Evolutionary conservation across 2,329 filamentous ascomycete species (phyloP).

Genomic region (Rhynchosporium secalis): DNA sequence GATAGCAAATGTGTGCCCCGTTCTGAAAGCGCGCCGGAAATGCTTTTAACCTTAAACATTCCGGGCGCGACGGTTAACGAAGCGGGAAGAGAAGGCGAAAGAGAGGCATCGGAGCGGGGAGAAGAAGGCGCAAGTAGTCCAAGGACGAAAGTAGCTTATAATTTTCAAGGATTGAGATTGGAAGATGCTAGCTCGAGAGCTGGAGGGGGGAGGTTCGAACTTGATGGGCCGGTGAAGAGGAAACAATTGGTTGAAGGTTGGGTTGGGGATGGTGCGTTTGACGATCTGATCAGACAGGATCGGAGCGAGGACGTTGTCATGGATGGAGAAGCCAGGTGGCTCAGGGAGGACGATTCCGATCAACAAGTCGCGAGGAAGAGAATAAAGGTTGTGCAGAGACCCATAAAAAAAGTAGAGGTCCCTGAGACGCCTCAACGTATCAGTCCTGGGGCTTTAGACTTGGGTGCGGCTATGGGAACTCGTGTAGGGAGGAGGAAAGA

Average conservation of each 20-base stretch:
- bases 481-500: constrained; percentile 6
- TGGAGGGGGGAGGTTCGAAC: constrained; percentile 28
- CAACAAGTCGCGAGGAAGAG: constrained; percentile 33
- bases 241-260: neutral
- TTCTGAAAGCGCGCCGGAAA: neutral
- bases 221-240: constrained; percentile 17
- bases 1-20: too few species aligned
- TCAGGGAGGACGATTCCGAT: constrained; percentile 4
- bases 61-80: neutral
- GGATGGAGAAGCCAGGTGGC: constrained; percentile 1
- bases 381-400: constrained; percentile 24
- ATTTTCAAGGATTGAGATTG: constrained; percentile 37
- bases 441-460: neutral
- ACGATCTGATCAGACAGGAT: neutral
- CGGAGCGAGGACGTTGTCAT: neutral
- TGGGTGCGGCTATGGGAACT: too few species aligned
- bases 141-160: constrained; percentile 37
- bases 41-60: constrained; percentile 24
- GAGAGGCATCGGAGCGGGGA: neutral
- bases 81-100: neutral
- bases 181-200: constrained; percentile 21
- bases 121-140: constrained; percentile 29
- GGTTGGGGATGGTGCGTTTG: constrained; percentile 5
- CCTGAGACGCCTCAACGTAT: constrained; percentile 34
- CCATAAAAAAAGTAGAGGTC: constrained; percentile 27